Base-by-base conservation (phyloP, 192 early-diverging fungal species). In the Coemansia sp. region DNA sequence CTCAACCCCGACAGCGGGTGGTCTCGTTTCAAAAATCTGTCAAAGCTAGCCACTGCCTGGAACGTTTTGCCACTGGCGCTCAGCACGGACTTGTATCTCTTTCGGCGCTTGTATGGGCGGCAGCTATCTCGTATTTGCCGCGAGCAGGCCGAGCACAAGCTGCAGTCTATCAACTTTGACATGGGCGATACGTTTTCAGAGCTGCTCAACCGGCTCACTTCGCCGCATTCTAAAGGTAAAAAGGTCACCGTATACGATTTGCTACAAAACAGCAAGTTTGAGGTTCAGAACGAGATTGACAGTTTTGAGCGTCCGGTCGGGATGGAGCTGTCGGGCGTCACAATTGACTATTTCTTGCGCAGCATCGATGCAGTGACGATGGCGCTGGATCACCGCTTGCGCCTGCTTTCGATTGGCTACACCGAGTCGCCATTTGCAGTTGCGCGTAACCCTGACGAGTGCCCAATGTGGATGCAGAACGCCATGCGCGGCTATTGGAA, bases 401-500 rank as follows among this genome's bases (percentile, higher is more conserved):
- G 76, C 19, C 25, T 79, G 35, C 52, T 79, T 17, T 73, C 70
- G 23, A 41, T 79, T 11, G 67, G 60, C 7, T 43, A 63, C 35
- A 73, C 59, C 2, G 64, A 69, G 60, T 23, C 70, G 22, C 76
- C 76, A 11, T 45, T 79, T 0, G 55, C 70, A 4, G 64, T 79
- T 15, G 25, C 70, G 1, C 54, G 49, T 11, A 41, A 47, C 6
- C 67, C 76, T 2, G 70, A 62, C 1, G 64, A 60, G 17, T 63
- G 55, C n/a, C 76, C 76, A 50, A 73, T 63, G 67, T 79, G 76
- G 76, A 57, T 79, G 55, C 67, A 69, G 64, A 79, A 79, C 37
- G 66, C 76, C 3, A 79, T 79, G 76, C 70, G 76, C 11, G 76
- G 76, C 7, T 79, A 79, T 67, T 79, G 76, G 76, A 69, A 69